Conservation (phyloP, 1,284 basidiomycete species). For the Amylostereum areolatum region DNA sequence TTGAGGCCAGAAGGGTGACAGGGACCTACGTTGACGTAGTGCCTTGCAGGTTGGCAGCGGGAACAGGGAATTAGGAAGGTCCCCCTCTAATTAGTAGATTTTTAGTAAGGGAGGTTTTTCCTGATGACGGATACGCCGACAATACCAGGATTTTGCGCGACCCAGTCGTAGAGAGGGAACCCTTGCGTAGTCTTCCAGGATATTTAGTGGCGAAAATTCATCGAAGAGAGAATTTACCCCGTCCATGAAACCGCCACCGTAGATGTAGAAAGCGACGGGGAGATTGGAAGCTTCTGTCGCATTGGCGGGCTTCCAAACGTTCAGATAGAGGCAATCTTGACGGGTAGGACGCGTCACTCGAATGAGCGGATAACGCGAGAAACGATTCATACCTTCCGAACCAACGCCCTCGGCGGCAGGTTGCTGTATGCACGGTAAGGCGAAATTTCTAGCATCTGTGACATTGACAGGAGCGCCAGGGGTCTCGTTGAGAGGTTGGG, state of each 20-base stretch:
- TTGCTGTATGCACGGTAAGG: constrained; percentile 34
- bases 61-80: no score
- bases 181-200: not conserved
- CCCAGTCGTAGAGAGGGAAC: constrained; percentile 38
- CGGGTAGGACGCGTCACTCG: not conserved
- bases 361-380: no score
- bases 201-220: no score
- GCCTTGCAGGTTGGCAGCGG: no score
- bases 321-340: constrained; percentile 45
- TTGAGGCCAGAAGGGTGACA: no score
- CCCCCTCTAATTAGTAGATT: no score
- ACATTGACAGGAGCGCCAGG: constrained; percentile 16
- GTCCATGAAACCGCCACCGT: constrained; percentile 37
- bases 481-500: constrained; percentile 17
- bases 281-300: constrained; percentile 36
- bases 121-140: constrained; percentile 50
- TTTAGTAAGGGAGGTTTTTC: no score
- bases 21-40: no score
- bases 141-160: constrained; percentile 41
- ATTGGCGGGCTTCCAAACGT: constrained; percentile 45
- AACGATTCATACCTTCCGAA: constrained; percentile 30
- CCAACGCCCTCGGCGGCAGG: constrained; percentile 37
- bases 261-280: constrained; percentile 41
- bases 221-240: constrained; percentile 25
- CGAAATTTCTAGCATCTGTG: constrained; percentile 36